These are phyloP conservation scores for Leersia perrieri DNA, from an alignment of 176 grass and related monocot genomes.

Conservation along the genomic window DNA sequence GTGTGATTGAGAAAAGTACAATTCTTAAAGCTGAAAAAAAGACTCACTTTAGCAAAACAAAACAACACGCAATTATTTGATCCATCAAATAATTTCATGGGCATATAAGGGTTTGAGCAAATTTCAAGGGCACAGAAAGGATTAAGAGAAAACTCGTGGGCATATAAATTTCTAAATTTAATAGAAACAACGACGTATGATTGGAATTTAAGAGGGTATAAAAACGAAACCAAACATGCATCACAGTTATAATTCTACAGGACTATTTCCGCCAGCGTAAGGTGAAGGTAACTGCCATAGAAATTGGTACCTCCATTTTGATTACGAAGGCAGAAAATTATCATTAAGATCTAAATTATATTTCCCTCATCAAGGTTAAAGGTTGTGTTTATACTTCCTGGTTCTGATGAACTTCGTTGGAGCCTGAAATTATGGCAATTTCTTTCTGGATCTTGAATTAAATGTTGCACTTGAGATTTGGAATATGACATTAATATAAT, in stretches of 20 bases:
- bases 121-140: too few relatives aligned
- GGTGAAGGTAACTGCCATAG: neutral
- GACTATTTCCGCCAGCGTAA: neutral
- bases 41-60: too few relatives aligned
- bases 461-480: neutral
- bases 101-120: too few relatives aligned
- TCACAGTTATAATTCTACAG: neutral
- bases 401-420: neutral
- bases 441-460: neutral
- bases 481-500: neutral
- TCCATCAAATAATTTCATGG: too few relatives aligned
- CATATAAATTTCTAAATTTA: neutral
- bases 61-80: too few relatives aligned
- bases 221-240: neutral
- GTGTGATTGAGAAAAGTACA: too few relatives aligned
- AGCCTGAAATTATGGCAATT: neutral
- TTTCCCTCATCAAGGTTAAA: neutral
- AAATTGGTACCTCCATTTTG: neutral
- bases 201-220: neutral
- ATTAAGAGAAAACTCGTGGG: too few relatives aligned
- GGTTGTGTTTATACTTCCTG: neutral
- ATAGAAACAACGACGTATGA: neutral
- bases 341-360: neutral
- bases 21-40: too few relatives aligned
- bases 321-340: neutral